phyloP scores from a whole-genome alignment of 345 rosid genomes.

The Abelmoschus esculentus region DNA sequence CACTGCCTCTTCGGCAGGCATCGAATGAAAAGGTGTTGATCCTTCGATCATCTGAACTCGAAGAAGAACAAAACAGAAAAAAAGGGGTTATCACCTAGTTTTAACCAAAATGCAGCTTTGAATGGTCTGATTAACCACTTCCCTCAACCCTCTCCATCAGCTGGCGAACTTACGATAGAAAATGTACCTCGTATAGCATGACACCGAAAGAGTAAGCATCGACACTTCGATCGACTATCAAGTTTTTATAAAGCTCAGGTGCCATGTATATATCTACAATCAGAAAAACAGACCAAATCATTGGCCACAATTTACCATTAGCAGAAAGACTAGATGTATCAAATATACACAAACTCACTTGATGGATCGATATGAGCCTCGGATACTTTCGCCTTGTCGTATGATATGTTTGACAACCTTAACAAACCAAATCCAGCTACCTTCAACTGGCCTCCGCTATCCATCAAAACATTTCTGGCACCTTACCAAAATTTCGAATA shows the following conservation, averaged over 20 bases:
- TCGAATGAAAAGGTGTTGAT: slow-evolving; percentile 61
- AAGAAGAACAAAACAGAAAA: slow-evolving; percentile 3
- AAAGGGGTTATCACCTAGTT: not conserved
- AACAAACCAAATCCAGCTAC: slow-evolving; percentile 83
- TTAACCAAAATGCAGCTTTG: not conserved
- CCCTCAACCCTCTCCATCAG: no score
- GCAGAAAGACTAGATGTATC: not conserved
- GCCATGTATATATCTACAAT: slow-evolving; percentile 62
- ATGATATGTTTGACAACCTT: slow-evolving; percentile 46
- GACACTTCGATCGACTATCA: slow-evolving; percentile 57
- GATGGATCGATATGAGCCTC: slow-evolving; percentile 39
- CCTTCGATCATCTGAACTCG: slow-evolving; percentile 77
- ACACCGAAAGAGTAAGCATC: slow-evolving; percentile 81
- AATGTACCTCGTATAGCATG: slow-evolving; percentile 74
- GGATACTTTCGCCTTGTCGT: slow-evolving; percentile 47
- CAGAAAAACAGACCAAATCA: slow-evolving; percentile 10
- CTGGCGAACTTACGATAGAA: not conserved
- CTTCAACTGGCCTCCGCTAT: slow-evolving; percentile 76
- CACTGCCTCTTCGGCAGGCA: slow-evolving; percentile 57
- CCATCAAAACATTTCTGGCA: slow-evolving; percentile 99
- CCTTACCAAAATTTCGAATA: slow-evolving; percentile 81
- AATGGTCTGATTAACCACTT: not conserved
- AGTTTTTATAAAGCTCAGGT: slow-evolving; percentile 67
- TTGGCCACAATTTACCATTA: not conserved
- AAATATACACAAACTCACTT: slow-evolving; percentile 39